Evolutionary conservation across 208 protist species (phyloP), one percentile per base, ranked within the genome.

Genomic region (Naegleria fowleri): DNA sequence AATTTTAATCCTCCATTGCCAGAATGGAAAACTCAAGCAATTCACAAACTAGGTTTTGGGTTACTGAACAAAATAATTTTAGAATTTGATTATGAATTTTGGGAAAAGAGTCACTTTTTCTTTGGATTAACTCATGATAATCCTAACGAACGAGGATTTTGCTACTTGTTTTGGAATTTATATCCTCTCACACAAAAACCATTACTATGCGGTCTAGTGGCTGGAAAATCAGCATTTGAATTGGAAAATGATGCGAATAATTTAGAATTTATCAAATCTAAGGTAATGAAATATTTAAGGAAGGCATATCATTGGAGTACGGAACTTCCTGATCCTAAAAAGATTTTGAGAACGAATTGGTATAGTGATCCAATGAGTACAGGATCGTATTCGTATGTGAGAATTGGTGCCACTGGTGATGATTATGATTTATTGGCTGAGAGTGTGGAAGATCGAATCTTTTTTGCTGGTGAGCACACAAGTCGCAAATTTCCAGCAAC

Each of bases 131-230:
- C 41, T 0, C 39, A 89, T 67, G 5, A 58, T 0, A n/a, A 88
- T 38, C 22, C n/a, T 9, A n/a, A 59, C 9, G 36, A 67, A 41
- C 5, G 86, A 67, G 86, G 86, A 19, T 39, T 33, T 67, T 67
- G 41, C 13, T 89, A 89, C 39, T 89, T 89, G 39, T 67, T 89
- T 11, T 89, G 86, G 86, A 89, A 89, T 67, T 33, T 89, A 41
- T 89, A 89, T 67, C 86, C 41, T 41, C 36, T 33, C 25, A 43
- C 16, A 22, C 19, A 52, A n/a, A 38, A 67, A 40, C 86, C 86
- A 22, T 22, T 89, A 40, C 29, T 89, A 25, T 39, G 39, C 40
- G 86, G 36, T 29, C 39, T 89, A 19, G 41, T 89, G 13, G 48
- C 86, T 38, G 86, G 86, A 36, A 38, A 38, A 29, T n/a, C 48